Base-by-base conservation (phyloP, 177 flowering plant species). In the Vitis hybrid region DNA sequence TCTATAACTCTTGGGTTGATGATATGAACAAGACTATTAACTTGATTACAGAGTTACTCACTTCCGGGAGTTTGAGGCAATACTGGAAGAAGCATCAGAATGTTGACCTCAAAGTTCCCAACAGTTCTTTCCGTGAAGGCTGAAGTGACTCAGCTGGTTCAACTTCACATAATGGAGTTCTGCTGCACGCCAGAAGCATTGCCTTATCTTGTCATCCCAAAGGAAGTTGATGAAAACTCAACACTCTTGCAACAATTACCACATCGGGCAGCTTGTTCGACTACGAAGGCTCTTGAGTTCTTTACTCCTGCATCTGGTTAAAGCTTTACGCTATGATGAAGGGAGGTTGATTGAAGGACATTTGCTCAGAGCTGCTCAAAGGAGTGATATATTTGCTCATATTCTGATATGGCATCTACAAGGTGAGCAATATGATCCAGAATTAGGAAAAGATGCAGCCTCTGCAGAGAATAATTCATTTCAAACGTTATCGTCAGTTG, bases 241-340 rank as follows among this genome's bases (percentile, higher is more conserved):
- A 68, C 78, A 18, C 83, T 92, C 75, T 51, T 96, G 82, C 98
- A 93, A 76, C 97, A 93, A 79, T 79, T 93, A 70, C 98, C 98
- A 9, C 99, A 96, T 70, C 92, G 99, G 99, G 98, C 99, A 70
- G 86, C 97, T 79, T 93, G 98, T 81, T 96, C 99, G 72, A 84
- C 93, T 62, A 91, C 97, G n/a, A 97, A 91, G 80, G 99, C 99
- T 68, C 86, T 96, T 60, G 97, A 90, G 73, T 93, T 93, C 65
- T 94, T 96, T 49, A 88, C 95, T 75, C 99, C 99, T 61, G 87
- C 94, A 60, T 96, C 80, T 96, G 11, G 94, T 96, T 50, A 98
- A 96, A 71, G 80, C 97, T 75, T 84, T 96, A 63, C 89, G 97
- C 69, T 88, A 91, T 79, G 99, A 96, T 87, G 94, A 91, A 14